Conservation (phyloP, 805 yeast species). For the Cyberlindnera meyerae region DNA sequence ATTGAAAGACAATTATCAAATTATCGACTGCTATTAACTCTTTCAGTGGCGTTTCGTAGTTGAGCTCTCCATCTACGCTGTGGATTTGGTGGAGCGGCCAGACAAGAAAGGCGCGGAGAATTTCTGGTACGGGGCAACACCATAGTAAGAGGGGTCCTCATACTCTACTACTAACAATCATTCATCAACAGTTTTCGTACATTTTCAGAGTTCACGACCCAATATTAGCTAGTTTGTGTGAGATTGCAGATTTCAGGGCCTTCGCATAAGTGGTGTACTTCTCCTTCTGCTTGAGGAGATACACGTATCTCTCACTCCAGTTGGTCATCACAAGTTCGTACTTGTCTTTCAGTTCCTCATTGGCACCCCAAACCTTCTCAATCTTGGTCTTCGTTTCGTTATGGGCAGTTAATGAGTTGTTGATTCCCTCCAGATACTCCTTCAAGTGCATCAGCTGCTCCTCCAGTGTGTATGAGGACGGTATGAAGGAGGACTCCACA, state of each 20-base stretch:
- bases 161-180: no score
- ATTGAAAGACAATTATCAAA: no score
- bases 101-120: no score
- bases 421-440: conserved; percentile 36
- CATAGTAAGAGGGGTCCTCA: no score
- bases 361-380: conserved; percentile 31
- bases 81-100: no score
- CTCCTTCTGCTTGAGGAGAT: conserved; percentile 31
- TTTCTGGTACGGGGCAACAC: no score
- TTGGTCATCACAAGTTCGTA: conserved; percentile 34
- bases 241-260: conserved; percentile 28
- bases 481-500: conserved; percentile 26
- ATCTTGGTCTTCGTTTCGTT: conserved; percentile 34
- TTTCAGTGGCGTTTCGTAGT: conserved; percentile 4
- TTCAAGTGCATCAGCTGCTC: conserved; percentile 38
- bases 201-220: no score
- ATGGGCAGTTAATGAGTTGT: conserved; percentile 38
- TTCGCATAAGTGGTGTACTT: conserved; percentile 31
- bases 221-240: conserved; percentile 22
- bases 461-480: conserved; percentile 26
- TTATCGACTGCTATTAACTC: no score
- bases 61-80: no score
- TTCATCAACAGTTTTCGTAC: no score
- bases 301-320: conserved; percentile 38
- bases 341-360: conserved; percentile 5